A percentile compares a stretch with the other conserved stretches of the same genome.
These are phyloP conservation scores for Blastosporella zonata DNA, from an alignment of 1,284 basidiomycete genomes.

Conservation along the genomic window DNA sequence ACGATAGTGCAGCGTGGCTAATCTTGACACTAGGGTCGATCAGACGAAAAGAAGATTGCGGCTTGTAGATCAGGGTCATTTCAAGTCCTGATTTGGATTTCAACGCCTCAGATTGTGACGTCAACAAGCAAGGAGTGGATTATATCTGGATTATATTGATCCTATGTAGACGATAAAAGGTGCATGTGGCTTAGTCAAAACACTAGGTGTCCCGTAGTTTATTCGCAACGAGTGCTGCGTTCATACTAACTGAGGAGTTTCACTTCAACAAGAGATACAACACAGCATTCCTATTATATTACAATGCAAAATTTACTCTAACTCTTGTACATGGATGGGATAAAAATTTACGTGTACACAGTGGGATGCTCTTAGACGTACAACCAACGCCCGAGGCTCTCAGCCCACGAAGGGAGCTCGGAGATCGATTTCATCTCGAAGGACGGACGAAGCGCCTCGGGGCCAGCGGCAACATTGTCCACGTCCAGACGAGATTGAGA, in stretches of 20 bases:
- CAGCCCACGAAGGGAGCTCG: conserved; percentile 58
- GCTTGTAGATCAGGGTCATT: conserved; percentile 25
- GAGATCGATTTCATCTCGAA: conserved; percentile 47
- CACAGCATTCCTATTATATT: conserved; percentile 4
- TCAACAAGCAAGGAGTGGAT: conserved; percentile 13
- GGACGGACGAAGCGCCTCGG: conserved; percentile 38
- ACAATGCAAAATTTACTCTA: background rate
- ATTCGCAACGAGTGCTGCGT: too few relatives aligned
- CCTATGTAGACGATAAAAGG: background rate
- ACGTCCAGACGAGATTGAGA: conserved; percentile 17
- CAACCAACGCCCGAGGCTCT: conserved; percentile 57
- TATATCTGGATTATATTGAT: background rate
- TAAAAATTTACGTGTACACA: conserved; percentile 10
- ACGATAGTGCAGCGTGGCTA: conserved; percentile 14
- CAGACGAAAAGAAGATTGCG: conserved; percentile 21
- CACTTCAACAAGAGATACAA: too few relatives aligned
- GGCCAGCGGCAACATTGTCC: conserved; percentile 20
- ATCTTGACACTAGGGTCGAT: conserved; percentile 18
- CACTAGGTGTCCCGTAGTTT: too few relatives aligned
- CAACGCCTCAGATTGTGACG: conserved; percentile 14
- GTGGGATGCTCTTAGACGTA: conserved; percentile 45
- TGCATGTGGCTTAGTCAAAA: too few relatives aligned
- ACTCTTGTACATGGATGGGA: background rate
- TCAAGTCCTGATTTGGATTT: conserved; percentile 7
- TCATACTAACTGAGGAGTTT: too few relatives aligned